Percentiles rank a stretch among this genome's conserved stretches.
Evolutionary conservation across 2,329 filamentous ascomycete species (phyloP).

Genomic region (Thelonectria olida): DNA sequence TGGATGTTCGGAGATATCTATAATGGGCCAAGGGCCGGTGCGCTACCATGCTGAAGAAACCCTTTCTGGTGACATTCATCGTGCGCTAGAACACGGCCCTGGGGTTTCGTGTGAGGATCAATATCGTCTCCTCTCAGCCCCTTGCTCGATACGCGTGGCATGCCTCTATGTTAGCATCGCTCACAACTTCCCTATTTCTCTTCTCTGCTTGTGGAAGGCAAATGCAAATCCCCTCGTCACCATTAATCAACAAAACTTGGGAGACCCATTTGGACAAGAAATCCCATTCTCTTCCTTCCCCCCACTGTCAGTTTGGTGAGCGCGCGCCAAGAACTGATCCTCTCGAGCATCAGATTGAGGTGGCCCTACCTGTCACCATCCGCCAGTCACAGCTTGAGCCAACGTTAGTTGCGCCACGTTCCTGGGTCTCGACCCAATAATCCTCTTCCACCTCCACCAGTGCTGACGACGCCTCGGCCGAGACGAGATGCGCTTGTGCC

Average conservation of each 20-base stretch:
- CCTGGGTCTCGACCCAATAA: constrained; percentile 24
- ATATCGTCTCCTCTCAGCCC: background rate
- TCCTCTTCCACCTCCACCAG: constrained; percentile 26
- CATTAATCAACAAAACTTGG: background rate
- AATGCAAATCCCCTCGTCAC: too few species aligned
- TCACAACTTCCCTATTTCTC: too few species aligned
- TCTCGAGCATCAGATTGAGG: constrained; percentile 5
- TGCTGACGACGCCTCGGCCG: constrained; percentile 39
- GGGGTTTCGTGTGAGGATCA: too few species aligned
- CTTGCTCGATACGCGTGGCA: background rate
- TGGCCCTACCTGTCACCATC: constrained; percentile 9
- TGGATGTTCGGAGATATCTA: background rate
- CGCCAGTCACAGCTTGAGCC: constrained; percentile 9
- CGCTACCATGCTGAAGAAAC: background rate
- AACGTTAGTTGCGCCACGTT: constrained; percentile 22
- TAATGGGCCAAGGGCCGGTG: background rate
- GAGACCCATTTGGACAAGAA: too few species aligned
- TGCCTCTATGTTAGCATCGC: too few species aligned
- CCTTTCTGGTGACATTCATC: too few species aligned
- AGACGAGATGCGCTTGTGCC: constrained; percentile 24
- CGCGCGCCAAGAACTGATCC: constrained; percentile 11
- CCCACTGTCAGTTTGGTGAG: background rate
- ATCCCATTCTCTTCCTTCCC: background rate
- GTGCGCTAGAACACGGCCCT: too few species aligned
- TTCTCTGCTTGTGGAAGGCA: too few species aligned